Percentiles rank a stretch among this genome's conserved stretches.
Evolutionary conservation across 768 basidiomycete species (phyloP).

Genomic region (Calocybe indica): DNA sequence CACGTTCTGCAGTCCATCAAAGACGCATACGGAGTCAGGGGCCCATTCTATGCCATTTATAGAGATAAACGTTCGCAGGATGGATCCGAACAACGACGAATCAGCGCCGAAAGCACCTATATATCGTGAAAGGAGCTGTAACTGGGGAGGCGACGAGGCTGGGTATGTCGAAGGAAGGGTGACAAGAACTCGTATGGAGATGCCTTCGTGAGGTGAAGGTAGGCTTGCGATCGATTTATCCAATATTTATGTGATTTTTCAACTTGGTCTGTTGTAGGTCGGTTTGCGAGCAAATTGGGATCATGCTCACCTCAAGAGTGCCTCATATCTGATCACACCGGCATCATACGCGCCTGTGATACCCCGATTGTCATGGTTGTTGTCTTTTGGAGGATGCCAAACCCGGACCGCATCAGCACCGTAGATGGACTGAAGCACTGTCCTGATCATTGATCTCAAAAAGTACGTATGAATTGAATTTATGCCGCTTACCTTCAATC

Average conservation of each 20-base stretch:
- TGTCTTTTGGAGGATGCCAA: conserved; percentile 37
- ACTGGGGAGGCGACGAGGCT: conserved; percentile 60
- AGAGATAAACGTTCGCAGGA: conserved; percentile 80
- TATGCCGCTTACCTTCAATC: conserved; percentile 31
- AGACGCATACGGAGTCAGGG: conserved; percentile 71
- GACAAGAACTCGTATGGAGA: conserved; percentile 49
- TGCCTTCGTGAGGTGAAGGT: conserved; percentile 44
- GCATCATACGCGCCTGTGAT: conserved; percentile 7
- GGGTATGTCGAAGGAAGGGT: conserved; percentile 64
- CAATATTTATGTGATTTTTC: neutral
- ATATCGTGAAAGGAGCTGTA: conserved; percentile 82
- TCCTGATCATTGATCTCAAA: neutral
- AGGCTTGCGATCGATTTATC: conserved; percentile 36
- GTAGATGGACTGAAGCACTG: conserved; percentile 81
- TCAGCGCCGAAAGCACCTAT: conserved; percentile 76
- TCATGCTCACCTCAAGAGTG: conserved; percentile 52
- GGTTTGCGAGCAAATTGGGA: conserved; percentile 3
- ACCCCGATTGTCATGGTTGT: neutral
- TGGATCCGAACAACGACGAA: conserved; percentile 64
- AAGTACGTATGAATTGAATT: neutral
- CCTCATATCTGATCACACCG: conserved; percentile 56
- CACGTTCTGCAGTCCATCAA: conserved; percentile 79
- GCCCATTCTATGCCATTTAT: conserved; percentile 72
- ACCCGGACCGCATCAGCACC: conserved; percentile 60
- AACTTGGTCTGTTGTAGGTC: no score